A percentile compares a stretch with the other conserved stretches of the same genome.
Evolutionary conservation across 2,329 filamentous ascomycete species (phyloP).

Genomic region (Talaromyces marneffei): DNA sequence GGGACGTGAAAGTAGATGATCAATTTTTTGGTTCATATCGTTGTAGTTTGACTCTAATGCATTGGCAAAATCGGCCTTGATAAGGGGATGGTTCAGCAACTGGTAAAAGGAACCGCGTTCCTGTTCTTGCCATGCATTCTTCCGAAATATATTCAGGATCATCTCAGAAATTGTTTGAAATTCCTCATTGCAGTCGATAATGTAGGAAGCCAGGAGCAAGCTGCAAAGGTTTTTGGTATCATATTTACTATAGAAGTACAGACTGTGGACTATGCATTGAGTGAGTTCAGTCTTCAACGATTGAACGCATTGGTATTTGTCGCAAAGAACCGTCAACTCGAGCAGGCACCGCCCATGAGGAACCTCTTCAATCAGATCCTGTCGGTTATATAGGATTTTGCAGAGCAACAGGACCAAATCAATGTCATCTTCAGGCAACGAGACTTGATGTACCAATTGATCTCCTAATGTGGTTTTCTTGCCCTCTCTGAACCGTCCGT

Average conservation of each 20-base stretch:
- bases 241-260: neutral
- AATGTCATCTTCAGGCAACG: neutral
- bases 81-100: neutral
- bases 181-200: neutral
- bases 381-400: neutral
- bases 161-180: neutral
- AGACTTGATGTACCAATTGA: neutral
- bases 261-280: neutral
- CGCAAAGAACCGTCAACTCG: neutral
- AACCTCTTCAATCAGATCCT: neutral
- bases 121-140: neutral
- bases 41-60: neutral
- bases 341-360: neutral
- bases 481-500: neutral
- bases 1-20: neutral
- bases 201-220: neutral
- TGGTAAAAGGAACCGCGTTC: neutral
- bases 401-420: neutral
- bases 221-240: neutral
- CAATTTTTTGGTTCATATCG: neutral
- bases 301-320: neutral
- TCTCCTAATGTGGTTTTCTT: neutral
- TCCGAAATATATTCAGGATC: neutral
- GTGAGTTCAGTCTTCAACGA: neutral
- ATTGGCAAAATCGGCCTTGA: neutral